phyloP scores from a whole-genome alignment of 2,329 filamentous ascomycete species.

The Calonectria fujianensis region DNA sequence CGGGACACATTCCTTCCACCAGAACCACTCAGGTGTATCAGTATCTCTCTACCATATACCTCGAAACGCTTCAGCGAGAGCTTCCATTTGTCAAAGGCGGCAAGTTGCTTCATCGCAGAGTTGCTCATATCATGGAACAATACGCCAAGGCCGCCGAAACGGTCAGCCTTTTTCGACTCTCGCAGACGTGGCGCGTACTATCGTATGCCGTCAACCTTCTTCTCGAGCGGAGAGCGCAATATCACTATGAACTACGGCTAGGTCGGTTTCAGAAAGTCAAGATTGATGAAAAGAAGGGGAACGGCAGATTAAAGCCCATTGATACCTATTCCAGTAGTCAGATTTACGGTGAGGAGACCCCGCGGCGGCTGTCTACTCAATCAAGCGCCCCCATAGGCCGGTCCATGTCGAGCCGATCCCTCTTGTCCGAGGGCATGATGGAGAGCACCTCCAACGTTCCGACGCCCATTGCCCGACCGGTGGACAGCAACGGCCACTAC shows the following conservation, averaged over 20 bases:
- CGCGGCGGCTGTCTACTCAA: slow-evolving; percentile 57
- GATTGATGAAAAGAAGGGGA: slow-evolving; percentile 57
- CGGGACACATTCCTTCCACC: slow-evolving; percentile 73
- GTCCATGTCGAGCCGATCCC: slow-evolving; percentile 63
- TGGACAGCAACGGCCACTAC: slow-evolving; percentile 60
- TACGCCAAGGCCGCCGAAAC: slow-evolving; percentile 76
- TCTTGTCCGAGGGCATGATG: slow-evolving; percentile 71
- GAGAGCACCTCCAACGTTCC: slow-evolving; percentile 79
- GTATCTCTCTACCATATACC: slow-evolving; percentile 74
- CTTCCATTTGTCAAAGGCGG: slow-evolving; percentile 65
- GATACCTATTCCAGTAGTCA: slow-evolving; percentile 51
- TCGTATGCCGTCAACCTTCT: slow-evolving; percentile 74
- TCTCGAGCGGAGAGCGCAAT: slow-evolving; percentile 72
- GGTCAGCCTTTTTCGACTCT: slow-evolving; percentile 74
- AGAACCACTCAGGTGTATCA: slow-evolving; percentile 72
- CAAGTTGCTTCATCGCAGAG: slow-evolving; percentile 66
- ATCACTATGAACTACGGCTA: slow-evolving; percentile 72
- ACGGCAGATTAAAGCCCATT: slow-evolving; percentile 52
- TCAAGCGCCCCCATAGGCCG: slow-evolving; percentile 57
- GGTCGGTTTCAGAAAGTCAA: slow-evolving; percentile 61
- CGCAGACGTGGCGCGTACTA: slow-evolving; percentile 79
- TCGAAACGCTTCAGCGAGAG: slow-evolving; percentile 70
- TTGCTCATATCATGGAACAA: slow-evolving; percentile 71
- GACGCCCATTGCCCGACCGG: slow-evolving; percentile 75
- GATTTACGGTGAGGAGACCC: slow-evolving; percentile 62